Evolutionary conservation across 371 early-diverging fungal genomes (phyloP).

Genomic region (Zychaea mexicana): DNA sequence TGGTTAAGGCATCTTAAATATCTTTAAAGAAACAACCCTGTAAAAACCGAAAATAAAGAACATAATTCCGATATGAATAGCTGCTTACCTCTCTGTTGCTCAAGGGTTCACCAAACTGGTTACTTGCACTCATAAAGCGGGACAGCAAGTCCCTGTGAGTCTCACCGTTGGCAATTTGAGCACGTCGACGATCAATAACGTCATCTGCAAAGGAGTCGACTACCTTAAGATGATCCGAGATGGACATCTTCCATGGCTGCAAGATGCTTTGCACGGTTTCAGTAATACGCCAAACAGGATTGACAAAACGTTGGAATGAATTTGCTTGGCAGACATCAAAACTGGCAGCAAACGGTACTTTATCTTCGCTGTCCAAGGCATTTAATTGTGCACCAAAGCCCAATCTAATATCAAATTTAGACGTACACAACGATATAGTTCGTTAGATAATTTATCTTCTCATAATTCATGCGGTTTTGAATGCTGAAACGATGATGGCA

Average conservation of each 20-base stretch:
- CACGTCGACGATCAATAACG: conserved; percentile 45
- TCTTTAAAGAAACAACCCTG: no score
- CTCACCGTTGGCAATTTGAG: conserved; percentile 23
- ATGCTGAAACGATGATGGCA: background rate
- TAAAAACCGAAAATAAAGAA: background rate
- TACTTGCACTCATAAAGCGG: conserved; percentile 53
- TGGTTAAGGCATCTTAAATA: no score
- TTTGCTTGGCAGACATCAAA: conserved; percentile 55
- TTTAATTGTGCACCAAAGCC: conserved; percentile 51
- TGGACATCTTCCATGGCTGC: conserved; percentile 24
- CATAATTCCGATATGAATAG: background rate
- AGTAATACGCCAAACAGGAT: conserved; percentile 41
- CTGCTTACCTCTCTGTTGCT: conserved; percentile 31
- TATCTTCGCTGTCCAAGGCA: conserved; percentile 25
- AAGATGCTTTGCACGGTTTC: conserved; percentile 19
- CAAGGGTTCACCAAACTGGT: conserved; percentile 39
- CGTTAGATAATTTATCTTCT: no score
- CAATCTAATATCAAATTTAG: conserved; percentile 28
- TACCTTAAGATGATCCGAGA: conserved; percentile 37
- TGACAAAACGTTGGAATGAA: conserved; percentile 39
- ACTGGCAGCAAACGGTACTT: conserved; percentile 55
- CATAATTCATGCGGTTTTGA: no score
- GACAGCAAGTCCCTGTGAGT: conserved; percentile 55
- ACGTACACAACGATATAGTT: no score
- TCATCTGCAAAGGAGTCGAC: conserved; percentile 51